phyloP scores from a whole-genome alignment of 2,329 filamentous ascomycete genomes.

The Colletotrichum magnum region DNA sequence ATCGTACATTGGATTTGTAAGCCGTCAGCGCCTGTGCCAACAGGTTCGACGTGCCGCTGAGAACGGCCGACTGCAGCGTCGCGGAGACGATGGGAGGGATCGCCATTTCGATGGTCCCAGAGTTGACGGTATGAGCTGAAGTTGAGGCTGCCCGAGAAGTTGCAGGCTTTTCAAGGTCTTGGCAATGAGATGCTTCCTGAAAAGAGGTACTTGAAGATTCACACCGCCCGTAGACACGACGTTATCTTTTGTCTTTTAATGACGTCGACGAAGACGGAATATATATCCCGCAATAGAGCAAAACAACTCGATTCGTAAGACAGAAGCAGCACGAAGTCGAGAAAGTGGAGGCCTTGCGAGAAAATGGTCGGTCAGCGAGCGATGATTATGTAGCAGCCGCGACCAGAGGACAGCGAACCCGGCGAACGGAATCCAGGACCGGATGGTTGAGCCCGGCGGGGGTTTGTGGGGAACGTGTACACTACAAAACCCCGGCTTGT shows the following conservation, averaged over 20 bases:
- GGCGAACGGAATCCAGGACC: slow-evolving; percentile 26
- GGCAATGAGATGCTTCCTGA: too few species aligned
- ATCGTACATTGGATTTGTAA: slow-evolving; percentile 70
- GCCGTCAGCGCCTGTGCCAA: slow-evolving; percentile 79
- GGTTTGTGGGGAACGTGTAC: slow-evolving; percentile 17
- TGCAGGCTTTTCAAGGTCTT: too few species aligned
- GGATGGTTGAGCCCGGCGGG: slow-evolving; percentile 23
- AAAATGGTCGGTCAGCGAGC: background rate
- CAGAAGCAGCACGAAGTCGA: background rate
- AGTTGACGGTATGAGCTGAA: too few species aligned
- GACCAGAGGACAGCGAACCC: slow-evolving; percentile 1
- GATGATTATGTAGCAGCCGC: background rate
- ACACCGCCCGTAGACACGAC: too few species aligned
- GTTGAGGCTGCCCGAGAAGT: too few species aligned
- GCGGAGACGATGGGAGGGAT: slow-evolving; percentile 69
- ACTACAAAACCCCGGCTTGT: slow-evolving; percentile 23
- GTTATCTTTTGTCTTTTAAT: too few species aligned
- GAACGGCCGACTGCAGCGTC: slow-evolving; percentile 75
- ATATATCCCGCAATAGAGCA: too few species aligned
- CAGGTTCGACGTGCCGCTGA: slow-evolving; percentile 79
- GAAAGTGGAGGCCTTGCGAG: background rate
- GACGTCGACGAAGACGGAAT: too few species aligned
- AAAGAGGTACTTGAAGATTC: too few species aligned
- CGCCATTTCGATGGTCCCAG: slow-evolving; percentile 47
- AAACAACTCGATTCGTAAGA: too few species aligned